Base-by-base conservation (phyloP, 78 protist genomes). In the Dictyostelium capitatum region DNA sequence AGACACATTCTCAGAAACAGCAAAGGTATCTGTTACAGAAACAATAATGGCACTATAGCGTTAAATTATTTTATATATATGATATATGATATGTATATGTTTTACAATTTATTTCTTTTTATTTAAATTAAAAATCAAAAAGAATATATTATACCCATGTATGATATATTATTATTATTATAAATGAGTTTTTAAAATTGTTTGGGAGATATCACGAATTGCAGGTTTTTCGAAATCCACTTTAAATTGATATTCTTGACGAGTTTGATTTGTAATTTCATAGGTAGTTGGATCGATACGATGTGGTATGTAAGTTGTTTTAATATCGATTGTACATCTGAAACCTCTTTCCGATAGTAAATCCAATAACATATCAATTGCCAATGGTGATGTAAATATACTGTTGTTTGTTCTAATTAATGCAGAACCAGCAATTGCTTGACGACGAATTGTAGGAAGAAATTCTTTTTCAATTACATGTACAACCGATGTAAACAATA, bases 301-400 rank as follows among this genome's bases (percentile, higher is more conserved):
- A 3, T 46, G 74, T 17, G 92, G 92, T 53, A 85, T 85, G 47
- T 85, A 79, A 6, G 92, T 75, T n/a, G 92, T 74, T 47, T 65
- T 53, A 12, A 75, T 80, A 59, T 85, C 92, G 3, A 85, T 69
- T 2, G 92, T 85, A 23, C 74, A 82, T 48, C 92, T 73, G 62
- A 95, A 95, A 25, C 97, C 97, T 43, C 97, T 72, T 32, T 95
- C 97, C 2, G 93, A 79, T 41, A 95, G 56, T 28, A 95, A 92
- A 53, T 95, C 95, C 37, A 95, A 75, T 7, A 82, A 89, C 87
- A 95, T 90, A 47, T 90, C 95, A 20, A 83, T 59, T 6, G 89
- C 79, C 10, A 59, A 54, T 30, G 84, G 70, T 6, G 62, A 79
- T 2, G 77, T 75, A 30, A 82, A 84, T 2, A 67, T 79, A 54